phyloP scores from a whole-genome alignment of 2,329 filamentous ascomycete genomes.

The Cladophialophora chaetospira region DNA sequence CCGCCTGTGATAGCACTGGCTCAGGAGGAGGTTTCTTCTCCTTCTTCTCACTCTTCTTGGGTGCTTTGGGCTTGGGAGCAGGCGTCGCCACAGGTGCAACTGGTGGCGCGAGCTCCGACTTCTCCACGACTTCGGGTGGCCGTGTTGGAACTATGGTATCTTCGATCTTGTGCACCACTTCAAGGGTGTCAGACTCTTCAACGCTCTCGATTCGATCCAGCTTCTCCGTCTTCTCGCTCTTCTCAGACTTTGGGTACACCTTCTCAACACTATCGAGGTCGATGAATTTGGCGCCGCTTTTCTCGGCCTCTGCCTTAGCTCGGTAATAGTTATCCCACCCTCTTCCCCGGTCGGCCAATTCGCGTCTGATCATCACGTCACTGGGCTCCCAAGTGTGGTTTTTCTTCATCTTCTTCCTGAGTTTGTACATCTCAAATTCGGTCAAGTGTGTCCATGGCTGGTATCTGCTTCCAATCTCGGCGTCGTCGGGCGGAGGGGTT shows the following conservation, averaged over 20 bases:
- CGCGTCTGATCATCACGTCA: constrained; percentile 66
- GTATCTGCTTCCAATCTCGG: constrained; percentile 61
- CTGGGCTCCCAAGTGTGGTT: constrained; percentile 70
- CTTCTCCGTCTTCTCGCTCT: constrained; percentile 17
- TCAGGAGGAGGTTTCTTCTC: constrained; percentile 52
- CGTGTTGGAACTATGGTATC: neutral
- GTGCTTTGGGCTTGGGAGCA: constrained; percentile 20
- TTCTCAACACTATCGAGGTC: constrained; percentile 49
- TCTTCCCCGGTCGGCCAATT: constrained; percentile 62
- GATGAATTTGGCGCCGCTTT: constrained; percentile 56
- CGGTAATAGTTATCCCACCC: constrained; percentile 53
- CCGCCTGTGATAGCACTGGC: constrained; percentile 50
- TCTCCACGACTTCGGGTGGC: constrained; percentile 45
- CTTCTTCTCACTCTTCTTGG: constrained; percentile 62
- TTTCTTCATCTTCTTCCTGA: constrained; percentile 71
- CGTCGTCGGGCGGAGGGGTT: constrained; percentile 59
- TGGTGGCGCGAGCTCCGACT: neutral
- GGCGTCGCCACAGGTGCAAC: constrained; percentile 9
- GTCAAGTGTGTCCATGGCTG: constrained; percentile 66
- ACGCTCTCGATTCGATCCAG: constrained; percentile 14
- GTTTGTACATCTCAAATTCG: constrained; percentile 67
- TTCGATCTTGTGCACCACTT: constrained; percentile 8
- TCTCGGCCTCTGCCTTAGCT: constrained; percentile 54
- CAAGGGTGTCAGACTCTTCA: constrained; percentile 16
- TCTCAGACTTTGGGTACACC: constrained; percentile 11